These are phyloP conservation scores for Ceratocystiopsis minuta DNA, from an alignment of 2,329 filamentous ascomycete species.

Conservation along the genomic window DNA sequence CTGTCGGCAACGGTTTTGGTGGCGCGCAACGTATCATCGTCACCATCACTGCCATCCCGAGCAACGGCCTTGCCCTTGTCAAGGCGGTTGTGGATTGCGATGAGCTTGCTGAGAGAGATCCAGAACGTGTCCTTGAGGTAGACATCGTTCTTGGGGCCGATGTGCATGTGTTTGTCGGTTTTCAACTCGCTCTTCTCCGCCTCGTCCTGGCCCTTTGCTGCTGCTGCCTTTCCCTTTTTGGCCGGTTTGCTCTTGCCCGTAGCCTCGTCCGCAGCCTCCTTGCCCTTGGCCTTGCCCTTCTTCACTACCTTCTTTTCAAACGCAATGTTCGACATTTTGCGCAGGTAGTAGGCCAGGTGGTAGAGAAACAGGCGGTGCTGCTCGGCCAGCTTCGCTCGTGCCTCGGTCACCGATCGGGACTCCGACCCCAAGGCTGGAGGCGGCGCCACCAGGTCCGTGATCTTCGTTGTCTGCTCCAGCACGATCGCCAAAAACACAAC, in stretches of 20 bases:
- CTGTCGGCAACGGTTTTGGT: too few species aligned
- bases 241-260: too few species aligned
- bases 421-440: too few species aligned
- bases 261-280: not conserved
- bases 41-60: not conserved
- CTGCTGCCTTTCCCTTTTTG: too few species aligned
- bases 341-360: conserved; percentile 2
- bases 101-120: not conserved
- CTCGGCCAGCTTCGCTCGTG: not conserved
- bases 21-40: too few species aligned
- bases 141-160: not conserved
- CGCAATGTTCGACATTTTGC: not conserved
- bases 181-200: too few species aligned
- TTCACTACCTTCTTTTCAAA: not conserved
- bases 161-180: not conserved
- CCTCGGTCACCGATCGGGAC: too few species aligned
- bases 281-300: not conserved
- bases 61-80: not conserved
- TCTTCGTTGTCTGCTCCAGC: conserved; percentile 3
- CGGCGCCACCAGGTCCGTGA: too few species aligned
- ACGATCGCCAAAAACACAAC: conserved; percentile 1
- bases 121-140: not conserved
- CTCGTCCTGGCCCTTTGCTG: too few species aligned
- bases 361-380: not conserved
- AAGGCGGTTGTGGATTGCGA: too few species aligned